Base-by-base conservation (phyloP, 148 eudicot genomes). In the Rhododendron vialii region DNA sequence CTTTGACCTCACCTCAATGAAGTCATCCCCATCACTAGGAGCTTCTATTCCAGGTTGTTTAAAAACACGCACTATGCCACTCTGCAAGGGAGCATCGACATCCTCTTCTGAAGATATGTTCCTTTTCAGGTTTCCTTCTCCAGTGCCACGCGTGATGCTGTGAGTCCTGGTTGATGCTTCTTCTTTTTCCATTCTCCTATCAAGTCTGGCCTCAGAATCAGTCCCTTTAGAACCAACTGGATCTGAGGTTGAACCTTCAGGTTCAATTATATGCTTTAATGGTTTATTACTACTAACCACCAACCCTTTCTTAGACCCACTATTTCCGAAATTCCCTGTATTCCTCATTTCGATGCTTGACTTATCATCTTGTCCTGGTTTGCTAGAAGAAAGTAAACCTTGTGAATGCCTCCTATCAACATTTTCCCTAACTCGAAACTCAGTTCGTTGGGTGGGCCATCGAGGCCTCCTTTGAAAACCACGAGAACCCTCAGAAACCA, bases 1-100 rank as follows among this genome's bases (percentile, higher is more conserved):
- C 89, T 95, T 97, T 69, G 99, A 97, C 87, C 99, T 94, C 82
- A 97, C 99, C 91, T 97, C 95, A 89, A 95, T 95, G 85, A 97
- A 97, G 87, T 95, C 98, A 92, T 97, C 98, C 85, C 93, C 99
- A 80, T 97, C 99, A 87, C 98, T 97, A 3, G 95, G 95, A 47
- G 93, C 91, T 90, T 97, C 99, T 59, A 97, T 97, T 65, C 98
- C 99, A 86, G 99, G 92, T 85, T 97, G 99, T 82, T 92, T 88
- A 83, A 89, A 97, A 79, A 95, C 92, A 53, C 93, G 92, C 51
- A 95, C 98, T 82, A 97, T 85, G 80, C 99, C 99, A 88, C 94
- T 95, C 85, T 95, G 98, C 92, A 95, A 89, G 41, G 99, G 99
- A 83, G 96, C 96, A 89, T 94, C 98, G 82, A 91, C 91, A 89